Evolutionary conservation across 495 filamentous ascomycete genomes (phyloP), one percentile per base, ranked within the genome.

Genomic region (Hyaloscypha finlandica): DNA sequence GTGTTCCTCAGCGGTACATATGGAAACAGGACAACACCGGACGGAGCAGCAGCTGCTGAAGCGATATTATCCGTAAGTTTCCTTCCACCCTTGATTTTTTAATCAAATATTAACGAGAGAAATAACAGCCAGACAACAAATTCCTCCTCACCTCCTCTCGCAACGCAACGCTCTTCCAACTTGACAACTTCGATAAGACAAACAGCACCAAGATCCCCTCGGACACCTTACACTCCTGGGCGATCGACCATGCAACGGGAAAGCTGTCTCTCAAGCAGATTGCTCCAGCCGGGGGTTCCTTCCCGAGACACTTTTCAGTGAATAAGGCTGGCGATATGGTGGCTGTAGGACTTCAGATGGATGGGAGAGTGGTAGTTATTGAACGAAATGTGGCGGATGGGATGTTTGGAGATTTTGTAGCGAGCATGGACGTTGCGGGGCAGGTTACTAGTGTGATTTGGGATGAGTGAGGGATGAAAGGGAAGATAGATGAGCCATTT

Each of bases 71-170:
- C 65, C 25, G 69, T 68, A 66, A 35, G 69, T 68, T 19, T 52
- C n/a, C 30, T 48, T 55, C 48, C 35, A 37, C 25, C 25, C 25
- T 25, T 25, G 25, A 2, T 25, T 25, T 25, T 25, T 25, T 25
- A 25, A 25, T 25, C 25, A 25, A 37, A 32, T n/a, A 8, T 22
- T 37, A 19, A 31, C 14, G 32, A 45, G 57, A 31, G 32, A 25
- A 20, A 16, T 35, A 35, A 64, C 25, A 87, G 82, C 84, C 86
- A 37, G 85, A 89, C 70, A 76, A 78, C 53, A 81, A 79, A 59
- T 90, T 84, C 80, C 70, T 92, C 48, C 80, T 86, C 67, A 79
- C 88, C 63, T 87, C 85, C 25, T 89, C 90, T 68, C 87, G 91
- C 55, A 74, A 78, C 61, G 88, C 89, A 69, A 73, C 73, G 37